Evolutionary conservation across 2,329 filamentous ascomycete species (phyloP), one percentile per base, ranked within the genome.

Genomic region (Hymenoscyphus repandus): DNA sequence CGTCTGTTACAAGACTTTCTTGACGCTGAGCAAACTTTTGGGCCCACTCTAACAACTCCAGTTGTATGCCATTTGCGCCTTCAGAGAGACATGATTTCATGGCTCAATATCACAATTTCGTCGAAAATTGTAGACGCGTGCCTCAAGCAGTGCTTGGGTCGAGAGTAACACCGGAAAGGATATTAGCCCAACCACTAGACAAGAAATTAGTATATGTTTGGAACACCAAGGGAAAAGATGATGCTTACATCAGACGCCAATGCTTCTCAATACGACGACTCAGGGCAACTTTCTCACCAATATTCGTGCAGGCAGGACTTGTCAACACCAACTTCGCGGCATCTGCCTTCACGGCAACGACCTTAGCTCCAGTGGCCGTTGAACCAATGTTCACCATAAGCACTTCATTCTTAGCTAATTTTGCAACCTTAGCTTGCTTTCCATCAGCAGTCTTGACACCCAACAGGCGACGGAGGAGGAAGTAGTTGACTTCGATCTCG

Each of bases 381-480:
- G 90, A 96, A 56, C 93, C 93, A 68, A 99, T 99, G 78, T 99
- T 99, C 60, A 99, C 93, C 93, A 99, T 97, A 72, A 99, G 86
- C 66, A 97, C 90, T 72, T 99, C 93, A 74, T 96, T 96, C 84
- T 97, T 99, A 51, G 90, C 79, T 59, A 99, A 79, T 78, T 99
- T 99, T 64, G 91, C 90, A 61, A 99, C 93, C 85, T 99, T 99
- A 67, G 92, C 92, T 74, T 97, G 93, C 79, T 99, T 99, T 69
- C 93, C 93, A 63, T 99, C 93, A 57, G 92, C 90, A 42, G 93
- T 96, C 76, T 95, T 91, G 65, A 99, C 93, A 83, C 93, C 93
- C 51, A 99, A 82, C 56, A 99, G 79, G 64, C 93, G 83, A 64
- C 92, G 88, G 57, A 99, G 85, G 55, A 99, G 80, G 80, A 97